Evolutionary conservation across 164 flowering plant genomes (phyloP), one percentile per base, ranked within the genome.

Genomic region (Liquidambar formosana): DNA sequence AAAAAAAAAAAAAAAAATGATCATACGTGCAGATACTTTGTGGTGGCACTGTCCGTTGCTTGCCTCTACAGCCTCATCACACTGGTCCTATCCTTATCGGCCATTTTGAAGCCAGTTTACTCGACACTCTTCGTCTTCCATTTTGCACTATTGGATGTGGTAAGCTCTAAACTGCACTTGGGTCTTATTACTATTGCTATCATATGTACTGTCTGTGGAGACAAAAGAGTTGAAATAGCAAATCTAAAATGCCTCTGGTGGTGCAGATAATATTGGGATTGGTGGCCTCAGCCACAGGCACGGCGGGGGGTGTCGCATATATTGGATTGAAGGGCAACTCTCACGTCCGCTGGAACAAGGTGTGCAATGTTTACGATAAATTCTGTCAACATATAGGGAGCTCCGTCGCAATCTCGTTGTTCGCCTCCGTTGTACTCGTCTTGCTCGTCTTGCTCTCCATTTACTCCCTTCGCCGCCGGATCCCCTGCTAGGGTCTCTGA

Each of bases 1-100:
- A n/a, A n/a, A n/a, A n/a, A n/a, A n/a, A n/a, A n/a, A n/a, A 22
- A 19, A 38, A 12, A 44, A 52, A 43, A 14, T 49, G 26, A 44
- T 51, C 13, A 3, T 58, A n/a, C 48, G 4, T 77, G 84, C 86
- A 93, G 96, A 85, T 90, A 86, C 75, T 84, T 90, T 33, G 81
- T 88, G 18, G 88, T 66, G 2, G 96, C 93, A 43, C 63, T 86
- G 13, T 76, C 88, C 0, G 81, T 80, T 1, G 81, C 85, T 14
- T 67, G 86, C 47, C 64, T 86, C 0, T 85, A 89, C 79, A 77
- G 89, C 60, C 48, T 88, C 43, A 25, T 84, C 61, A 64, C 94
- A 0, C 21, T 72, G 18, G 57, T 89, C 12, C 74, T 72, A 0
- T 83, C 91, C 16, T 15, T 85, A 8, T 25, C 66, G 0, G 57